Evolutionary conservation across 2,329 filamentous ascomycete genomes (phyloP), one percentile per base, ranked within the genome.

Genomic region (Bipolaris oryzae): DNA sequence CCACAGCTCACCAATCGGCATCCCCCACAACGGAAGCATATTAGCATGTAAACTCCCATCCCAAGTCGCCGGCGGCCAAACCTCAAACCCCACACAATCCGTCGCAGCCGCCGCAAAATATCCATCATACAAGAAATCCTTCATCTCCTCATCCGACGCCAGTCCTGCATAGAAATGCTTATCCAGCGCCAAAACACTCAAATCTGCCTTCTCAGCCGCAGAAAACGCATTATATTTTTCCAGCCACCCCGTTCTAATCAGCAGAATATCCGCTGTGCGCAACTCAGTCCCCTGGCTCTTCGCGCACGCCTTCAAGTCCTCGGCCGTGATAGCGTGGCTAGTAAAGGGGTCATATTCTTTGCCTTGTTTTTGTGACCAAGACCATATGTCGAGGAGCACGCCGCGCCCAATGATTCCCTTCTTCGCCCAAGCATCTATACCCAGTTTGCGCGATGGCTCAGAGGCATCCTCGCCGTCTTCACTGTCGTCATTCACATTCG

Each of bases 141-240:
- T 77, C 94, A 93, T 72, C 85, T 92, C 70, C 86, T 96, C 75
- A 84, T 90, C 79, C 89, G 91, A 78, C 92, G 96, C 87, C 95
- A 97, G 84, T 76, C 82, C 71, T 63, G 76, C 65, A 21, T 67
- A 69, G 3, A 68, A 55, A 16, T 73, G 65, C 16, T 62, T 23
- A 18, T 61, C 50, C 9, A 58, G 7, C 3, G 55, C 50, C 34
- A 61, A 44, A 7, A 57, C 61, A 15, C 57, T 41, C n/a, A 55
- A 58, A 5, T 55, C 38, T 13, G 55, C n/a, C 31, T 61, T 63
- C 16, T 55, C 20, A 1, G 39, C 15, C 7, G 33, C 10, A 25
- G 61, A 59, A 16, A 67, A 57, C 4, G 61, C 33, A 5, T 44
- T 31, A 37, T 69, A 69, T 15, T 34, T 60, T 21, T 45, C 51